Conservation (phyloP, 768 basidiomycete species). For the Amanita rubescens region DNA sequence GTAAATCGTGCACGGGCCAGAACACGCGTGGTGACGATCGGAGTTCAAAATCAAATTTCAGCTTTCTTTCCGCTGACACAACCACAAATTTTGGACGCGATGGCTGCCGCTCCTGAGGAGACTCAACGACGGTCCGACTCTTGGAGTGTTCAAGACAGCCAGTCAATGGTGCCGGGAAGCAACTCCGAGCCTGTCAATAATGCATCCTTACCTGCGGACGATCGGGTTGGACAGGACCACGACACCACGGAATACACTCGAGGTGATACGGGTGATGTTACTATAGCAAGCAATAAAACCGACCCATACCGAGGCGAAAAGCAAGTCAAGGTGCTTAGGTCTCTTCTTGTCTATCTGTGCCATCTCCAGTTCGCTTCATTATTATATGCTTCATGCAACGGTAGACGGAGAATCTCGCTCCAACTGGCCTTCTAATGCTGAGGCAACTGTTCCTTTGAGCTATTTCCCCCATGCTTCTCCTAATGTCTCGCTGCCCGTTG, state of each 20-base stretch:
- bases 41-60: slow-evolving; percentile 13
- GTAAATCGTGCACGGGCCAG: slow-evolving; percentile 6
- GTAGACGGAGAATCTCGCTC: slow-evolving; percentile 14
- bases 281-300: slow-evolving; percentile 33
- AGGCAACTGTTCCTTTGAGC: slow-evolving; percentile 29
- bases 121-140: slow-evolving; percentile 25
- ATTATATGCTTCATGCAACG: slow-evolving; percentile 8
- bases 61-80: slow-evolving; percentile 7
- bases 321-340: slow-evolving; percentile 86
- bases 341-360: slow-evolving; percentile 31
- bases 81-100: slow-evolving; percentile 14
- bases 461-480: slow-evolving; percentile 30
- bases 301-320: slow-evolving; percentile 56
- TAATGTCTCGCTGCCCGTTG: slow-evolving; percentile 21
- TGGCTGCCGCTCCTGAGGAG: slow-evolving; percentile 23
- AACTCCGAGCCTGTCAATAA: slow-evolving; percentile 39
- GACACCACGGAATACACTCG: slow-evolving; percentile 47
- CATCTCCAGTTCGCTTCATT: slow-evolving; percentile 4
- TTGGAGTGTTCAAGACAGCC: slow-evolving; percentile 47
- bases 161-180: slow-evolving; percentile 33
- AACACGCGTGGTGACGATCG: slow-evolving; percentile 9
- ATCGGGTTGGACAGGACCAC: slow-evolving; percentile 37
- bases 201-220: slow-evolving; percentile 41
- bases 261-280: slow-evolving; percentile 39
- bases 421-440: slow-evolving; percentile 32